Evolutionary conservation across 140 eudicot species (phyloP).

Genomic region (Eryngium alpinum): DNA sequence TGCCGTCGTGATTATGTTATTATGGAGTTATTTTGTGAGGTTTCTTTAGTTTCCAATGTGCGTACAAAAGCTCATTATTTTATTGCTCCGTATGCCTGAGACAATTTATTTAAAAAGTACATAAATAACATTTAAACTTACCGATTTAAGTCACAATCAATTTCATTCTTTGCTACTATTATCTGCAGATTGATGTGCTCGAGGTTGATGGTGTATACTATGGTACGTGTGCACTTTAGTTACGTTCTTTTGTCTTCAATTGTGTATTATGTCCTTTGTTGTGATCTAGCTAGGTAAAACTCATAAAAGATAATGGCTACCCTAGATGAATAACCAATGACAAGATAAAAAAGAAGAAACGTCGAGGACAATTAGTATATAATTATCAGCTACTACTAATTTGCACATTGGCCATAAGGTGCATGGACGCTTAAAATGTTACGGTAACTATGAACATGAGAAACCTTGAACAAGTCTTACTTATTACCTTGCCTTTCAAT

Average conservation of each 20-base stretch:
- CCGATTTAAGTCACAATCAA: neutral
- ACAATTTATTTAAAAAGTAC: neutral
- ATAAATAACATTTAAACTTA: neutral
- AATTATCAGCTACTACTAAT: neutral
- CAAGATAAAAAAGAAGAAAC: neutral
- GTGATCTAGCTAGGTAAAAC: neutral
- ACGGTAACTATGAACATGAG: no score
- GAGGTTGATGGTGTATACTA: constrained; percentile 96
- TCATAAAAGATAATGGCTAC: neutral
- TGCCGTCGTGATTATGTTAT: neutral
- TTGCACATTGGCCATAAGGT: neutral
- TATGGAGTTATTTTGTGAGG: neutral
- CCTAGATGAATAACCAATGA: neutral
- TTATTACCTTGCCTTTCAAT: no score
- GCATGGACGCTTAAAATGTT: neutral
- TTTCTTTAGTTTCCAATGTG: neutral
- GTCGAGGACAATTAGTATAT: neutral
- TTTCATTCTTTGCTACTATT: constrained; percentile 7
- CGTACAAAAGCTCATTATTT: neutral
- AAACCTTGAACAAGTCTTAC: no score
- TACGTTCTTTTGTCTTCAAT: neutral
- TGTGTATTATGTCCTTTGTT: neutral
- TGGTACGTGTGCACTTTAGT: constrained; percentile 39
- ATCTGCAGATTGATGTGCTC: constrained; percentile 91
- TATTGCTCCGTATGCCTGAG: neutral